Percentiles rank a stretch among this genome's conserved stretches.
phyloP scores from a whole-genome alignment of 78 protist species.

The Polysphondylium violaceum region DNA sequence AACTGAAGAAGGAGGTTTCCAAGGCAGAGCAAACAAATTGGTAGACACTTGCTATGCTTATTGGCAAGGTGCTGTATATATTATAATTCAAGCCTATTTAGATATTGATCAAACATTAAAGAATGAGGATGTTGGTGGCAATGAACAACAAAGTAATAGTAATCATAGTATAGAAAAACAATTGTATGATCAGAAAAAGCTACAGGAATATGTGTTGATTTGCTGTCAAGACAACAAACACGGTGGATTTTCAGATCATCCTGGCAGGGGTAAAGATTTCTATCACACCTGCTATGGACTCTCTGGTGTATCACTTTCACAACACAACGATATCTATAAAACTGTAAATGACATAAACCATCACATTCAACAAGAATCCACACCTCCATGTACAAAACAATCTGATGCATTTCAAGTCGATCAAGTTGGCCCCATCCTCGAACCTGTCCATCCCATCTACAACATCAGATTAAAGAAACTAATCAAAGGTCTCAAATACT shows the following conservation, averaged over 20 bases:
- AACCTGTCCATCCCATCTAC: constrained; percentile 72
- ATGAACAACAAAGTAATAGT: background rate
- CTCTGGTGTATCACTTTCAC: constrained; percentile 87
- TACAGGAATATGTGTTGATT: constrained; percentile 87
- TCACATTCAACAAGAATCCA: constrained; percentile 30
- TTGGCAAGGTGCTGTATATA: constrained; percentile 94
- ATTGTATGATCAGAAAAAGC: constrained; percentile 71
- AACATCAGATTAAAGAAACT: constrained; percentile 35
- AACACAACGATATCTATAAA: constrained; percentile 48
- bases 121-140: background rate
- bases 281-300: constrained; percentile 97
- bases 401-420: background rate
- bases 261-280: constrained; percentile 88
- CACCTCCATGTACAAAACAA: background rate
- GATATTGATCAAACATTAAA: background rate
- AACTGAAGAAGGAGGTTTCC: constrained; percentile 96
- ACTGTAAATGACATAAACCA: constrained; percentile 5
- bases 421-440: background rate
- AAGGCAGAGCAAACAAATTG: constrained; percentile 98
- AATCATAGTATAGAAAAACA: background rate
- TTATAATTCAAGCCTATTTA: constrained; percentile 39
- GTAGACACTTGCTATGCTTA: constrained; percentile 98
- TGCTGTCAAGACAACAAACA: constrained; percentile 87
- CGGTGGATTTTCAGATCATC: constrained; percentile 96
- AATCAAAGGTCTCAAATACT: constrained; percentile 32